These are phyloP conservation scores for Saccharomycopsis fibuligera DNA, from an alignment of 805 yeast species.

Conservation along the genomic window DNA sequence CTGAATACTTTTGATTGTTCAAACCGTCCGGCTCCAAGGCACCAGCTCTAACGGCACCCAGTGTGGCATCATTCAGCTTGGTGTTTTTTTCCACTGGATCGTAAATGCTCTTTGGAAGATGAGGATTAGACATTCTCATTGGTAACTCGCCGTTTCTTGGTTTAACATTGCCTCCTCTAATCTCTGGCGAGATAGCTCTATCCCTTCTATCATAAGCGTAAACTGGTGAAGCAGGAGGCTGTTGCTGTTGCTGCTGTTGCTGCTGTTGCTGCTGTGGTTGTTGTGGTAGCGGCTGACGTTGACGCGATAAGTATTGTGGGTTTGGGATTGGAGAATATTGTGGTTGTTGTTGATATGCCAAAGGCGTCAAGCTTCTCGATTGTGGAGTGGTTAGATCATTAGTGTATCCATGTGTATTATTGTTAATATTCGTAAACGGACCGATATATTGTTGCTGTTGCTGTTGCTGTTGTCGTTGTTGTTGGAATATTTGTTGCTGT, in stretches of 20 bases:
- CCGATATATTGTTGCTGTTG: too few relatives aligned
- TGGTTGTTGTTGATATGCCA: too few relatives aligned
- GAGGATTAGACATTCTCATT: slow-evolving; percentile 15
- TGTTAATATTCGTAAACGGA: background rate
- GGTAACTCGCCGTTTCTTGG: background rate
- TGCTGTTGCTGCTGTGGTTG: slow-evolving; percentile 2
- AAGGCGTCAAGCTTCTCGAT: background rate
- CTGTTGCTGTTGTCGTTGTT: too few relatives aligned
- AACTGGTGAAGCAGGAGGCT: background rate
- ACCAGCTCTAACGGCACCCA: too few relatives aligned
- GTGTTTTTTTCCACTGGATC: slow-evolving; percentile 9
- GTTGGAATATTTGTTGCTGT: background rate
- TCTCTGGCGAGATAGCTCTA: background rate
- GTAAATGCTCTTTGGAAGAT: slow-evolving; percentile 11
- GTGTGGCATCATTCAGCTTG: too few relatives aligned
- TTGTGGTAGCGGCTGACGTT: background rate
- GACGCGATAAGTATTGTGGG: background rate
- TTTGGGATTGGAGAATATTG: background rate
- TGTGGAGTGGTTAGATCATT: background rate
- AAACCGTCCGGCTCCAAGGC: too few relatives aligned
- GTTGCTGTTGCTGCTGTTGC: background rate
- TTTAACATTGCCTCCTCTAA: slow-evolving; percentile 1
- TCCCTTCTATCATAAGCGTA: background rate
- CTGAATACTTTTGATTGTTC: slow-evolving; percentile 4
- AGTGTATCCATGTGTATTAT: background rate